Base-by-base conservation (phyloP, 2,329 filamentous ascomycete genomes). In the Ascochyta rabiei region DNA sequence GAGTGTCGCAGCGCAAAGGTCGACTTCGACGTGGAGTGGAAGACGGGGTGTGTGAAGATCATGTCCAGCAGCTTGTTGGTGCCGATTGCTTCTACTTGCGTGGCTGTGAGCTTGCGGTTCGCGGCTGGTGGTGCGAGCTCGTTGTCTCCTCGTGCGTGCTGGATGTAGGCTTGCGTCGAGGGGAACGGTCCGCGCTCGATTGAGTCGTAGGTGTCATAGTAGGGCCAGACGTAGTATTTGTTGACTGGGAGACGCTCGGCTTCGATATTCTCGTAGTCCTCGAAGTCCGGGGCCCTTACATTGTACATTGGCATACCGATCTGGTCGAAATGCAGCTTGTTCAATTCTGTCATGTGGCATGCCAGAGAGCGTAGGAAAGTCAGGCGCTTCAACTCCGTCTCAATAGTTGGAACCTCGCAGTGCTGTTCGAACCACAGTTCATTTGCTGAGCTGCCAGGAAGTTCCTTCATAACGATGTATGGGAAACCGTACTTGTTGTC, bases 1-100 rank as follows among this genome's bases (percentile, higher is more conserved):
- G 53, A 24, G 40, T 68, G 65, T 0, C 34, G 46, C 1, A 68
- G 53, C 0, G 57, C 43, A 28, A 70, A 70, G 1, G 61, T 57
- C 19, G 67, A 62, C 0, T 51, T 19, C 10, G 49, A 28, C 6
- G 46, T 26, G 12, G 37, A 15, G 8, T 43, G 45, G 30, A 53
- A 26, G 41, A 34, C 23, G 28, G 48, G 42, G 13, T 55, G 48
- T 2, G 51, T 8, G 24, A 47, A 23, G 40, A 57, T 10, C 19
- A 57, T 41, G 16, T 31, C 23, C 6, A 57, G 31, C 23, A 53
- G 18, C 15, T 48, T 49, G 7, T 10, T 6, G 7, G 28, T 35
- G 28, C 34, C 42, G n/a, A 30, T 9, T 10, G n/a, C 18, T 33
- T 42, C 6, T 12, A 42, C 19, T 6, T 31, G 10, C 4, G 31